Evolutionary conservation across 2,329 filamentous ascomycete species (phyloP), one percentile per base, ranked within the genome.

Genomic region (Trichophyton schoenleinii): DNA sequence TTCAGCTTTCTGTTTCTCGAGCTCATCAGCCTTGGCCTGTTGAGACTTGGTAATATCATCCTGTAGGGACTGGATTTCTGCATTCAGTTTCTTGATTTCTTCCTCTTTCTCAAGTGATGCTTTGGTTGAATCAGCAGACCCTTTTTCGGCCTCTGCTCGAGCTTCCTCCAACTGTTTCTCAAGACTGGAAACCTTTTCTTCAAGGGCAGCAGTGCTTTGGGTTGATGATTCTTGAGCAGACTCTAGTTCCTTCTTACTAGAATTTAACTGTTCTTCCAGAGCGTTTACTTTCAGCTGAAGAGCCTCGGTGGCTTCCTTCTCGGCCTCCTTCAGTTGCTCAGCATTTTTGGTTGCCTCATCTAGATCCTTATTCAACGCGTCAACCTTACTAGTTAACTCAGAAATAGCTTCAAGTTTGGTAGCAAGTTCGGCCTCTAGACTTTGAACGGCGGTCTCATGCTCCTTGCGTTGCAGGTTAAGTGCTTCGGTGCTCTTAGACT

Each of bases 211-310:
- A 15, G 69, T 61, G 13, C 67, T 68, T 52, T 70, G 63, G 11
- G 70, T 66, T 1, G 71, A 67, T 46, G 68, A 66, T 22, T 75
- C 70, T 53, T 72, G 69, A 20, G 72, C 71, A 28, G 72, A 66
- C 48, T 72, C 71, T 18, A 75, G 66, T 22, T 74, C 71, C 61
- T 74, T 66, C 28, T 74, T 71, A 60, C 75, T 78, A 25, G 69
- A 63, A 31, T 70, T 63, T 22, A 73, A 70, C 62, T 77, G 75
- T 20, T 67, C 67, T 57, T 76, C 71, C 22, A 75, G 69, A 38
- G 70, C 73, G 25, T 74, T 71, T 38, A 74, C 71, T 2, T 74
- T 73, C 68, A 69, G 48, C 69, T 71, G 63, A 73, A 70, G 53
- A 72, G 66, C 64, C 76, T 71, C 49, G 68, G 64, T 59, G 71